Conservation (phyloP, 1,284 basidiomycete genomes). For the Cutaneotrichosporon sp. region DNA sequence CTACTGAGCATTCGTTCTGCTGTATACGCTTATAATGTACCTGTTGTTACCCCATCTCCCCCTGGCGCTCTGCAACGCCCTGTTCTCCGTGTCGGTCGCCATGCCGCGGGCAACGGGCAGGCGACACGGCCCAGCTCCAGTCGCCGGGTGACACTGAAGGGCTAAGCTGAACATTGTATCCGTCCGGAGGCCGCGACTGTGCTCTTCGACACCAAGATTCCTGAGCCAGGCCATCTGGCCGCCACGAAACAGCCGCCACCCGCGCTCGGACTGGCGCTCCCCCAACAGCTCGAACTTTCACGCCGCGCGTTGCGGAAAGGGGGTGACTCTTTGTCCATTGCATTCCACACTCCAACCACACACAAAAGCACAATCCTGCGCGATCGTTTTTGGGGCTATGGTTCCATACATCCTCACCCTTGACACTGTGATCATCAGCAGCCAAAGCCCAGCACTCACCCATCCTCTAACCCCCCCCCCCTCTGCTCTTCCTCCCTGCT, state of each 20-base stretch:
- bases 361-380: background rate
- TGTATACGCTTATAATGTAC: slow-evolving; percentile 12
- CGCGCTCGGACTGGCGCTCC: background rate
- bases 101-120: background rate
- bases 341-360: background rate
- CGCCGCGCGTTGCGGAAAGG: background rate
- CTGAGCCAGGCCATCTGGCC: background rate
- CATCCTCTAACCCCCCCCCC: background rate
- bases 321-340: background rate
- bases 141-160: background rate
- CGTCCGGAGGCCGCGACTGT: background rate
- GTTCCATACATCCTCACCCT: background rate
- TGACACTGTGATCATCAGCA: background rate
- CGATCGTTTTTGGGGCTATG: background rate
- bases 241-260: slow-evolving; percentile 1
- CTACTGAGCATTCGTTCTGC: slow-evolving; percentile 3
- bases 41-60: slow-evolving; percentile 1
- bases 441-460: background rate
- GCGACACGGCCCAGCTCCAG: background rate
- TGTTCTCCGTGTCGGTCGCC: background rate
- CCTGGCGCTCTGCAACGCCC: background rate
- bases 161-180: background rate
- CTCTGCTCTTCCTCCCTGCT: background rate
- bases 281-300: background rate
- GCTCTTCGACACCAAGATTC: background rate